Base-by-base conservation (phyloP, 2,329 filamentous ascomycete genomes). In the Clathrospora elynae region DNA sequence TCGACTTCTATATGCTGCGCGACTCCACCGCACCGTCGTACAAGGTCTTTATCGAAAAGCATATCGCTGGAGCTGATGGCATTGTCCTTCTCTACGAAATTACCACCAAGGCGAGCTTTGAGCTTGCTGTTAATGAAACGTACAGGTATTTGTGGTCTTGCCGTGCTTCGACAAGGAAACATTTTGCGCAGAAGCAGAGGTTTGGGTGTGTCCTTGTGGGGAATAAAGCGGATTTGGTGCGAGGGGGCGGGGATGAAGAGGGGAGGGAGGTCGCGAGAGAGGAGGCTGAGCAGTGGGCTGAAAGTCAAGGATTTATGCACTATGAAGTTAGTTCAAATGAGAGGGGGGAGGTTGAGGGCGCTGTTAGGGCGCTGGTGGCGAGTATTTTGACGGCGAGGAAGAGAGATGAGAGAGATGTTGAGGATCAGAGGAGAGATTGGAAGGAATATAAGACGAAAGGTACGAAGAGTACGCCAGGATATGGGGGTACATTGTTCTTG, bases 51-150 rank as follows among this genome's bases (percentile, higher is more conserved):
- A 54, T 56, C 12, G 22, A 51, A 10, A 14, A 16, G 2, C 40
- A 38, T 3, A 35, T 64, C 6, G 13, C 20, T 1, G 9, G 39
- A 1, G 56, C 61, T 2, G 42, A 55, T 24, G 64, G 61, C 6
- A 22, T 68, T 3, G 47, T 67, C 1, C 35, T 69, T 2, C 30
- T 69, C 1, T 69, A 65, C 38, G 62, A 66, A 24, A 44, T 67
- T 5, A 66, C 61, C 4, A 41, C 18, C 18, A 17, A 29, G 8
- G 24, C 29, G 17, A 63, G 51, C n/a, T 67, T 61, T 24, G 51
- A 62, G 1, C 24, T 46, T 4, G 31, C 66, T 7, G 61, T 46
- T 1, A 35, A 42, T 2, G 23, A 53, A 6, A 59, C 50, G 2
- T 66, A 61, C 34, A n/a, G 39, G 10, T 42, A 51, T 28, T 26